These are phyloP conservation scores for Coemansia aciculifera DNA, from an alignment of 192 early-diverging fungal genomes.

Conservation along the genomic window DNA sequence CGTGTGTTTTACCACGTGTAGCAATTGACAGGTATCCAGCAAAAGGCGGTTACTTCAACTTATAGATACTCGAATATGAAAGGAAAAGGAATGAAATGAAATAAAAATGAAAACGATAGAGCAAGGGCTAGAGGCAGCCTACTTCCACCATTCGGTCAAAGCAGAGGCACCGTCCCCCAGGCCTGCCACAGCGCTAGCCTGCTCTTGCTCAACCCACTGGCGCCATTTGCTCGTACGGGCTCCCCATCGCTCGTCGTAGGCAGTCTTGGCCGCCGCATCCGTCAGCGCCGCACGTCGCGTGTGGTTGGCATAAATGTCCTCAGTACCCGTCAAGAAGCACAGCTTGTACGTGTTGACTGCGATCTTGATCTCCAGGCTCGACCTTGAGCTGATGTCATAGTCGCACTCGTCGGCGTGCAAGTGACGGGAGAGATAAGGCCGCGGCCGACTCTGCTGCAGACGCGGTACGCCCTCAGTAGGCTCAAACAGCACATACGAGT, in stretches of 20 bases:
- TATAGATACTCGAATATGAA: background rate
- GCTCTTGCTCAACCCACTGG: constrained; percentile 33
- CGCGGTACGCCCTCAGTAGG: constrained; percentile 75
- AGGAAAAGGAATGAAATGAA: background rate
- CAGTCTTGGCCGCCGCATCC: constrained; percentile 20
- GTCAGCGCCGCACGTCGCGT: constrained; percentile 34
- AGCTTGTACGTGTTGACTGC: constrained; percentile 97
- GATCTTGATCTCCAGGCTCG: constrained; percentile 94
- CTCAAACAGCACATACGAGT: constrained; percentile 88
- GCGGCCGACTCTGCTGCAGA: constrained; percentile 53
- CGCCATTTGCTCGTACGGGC: constrained; percentile 33
- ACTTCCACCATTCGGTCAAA: constrained; percentile 49
- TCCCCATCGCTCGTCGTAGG: constrained; percentile 32
- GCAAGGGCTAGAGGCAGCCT: background rate
- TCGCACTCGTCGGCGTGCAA: constrained; percentile 54
- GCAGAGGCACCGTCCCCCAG: background rate
- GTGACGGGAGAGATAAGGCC: constrained; percentile 71
- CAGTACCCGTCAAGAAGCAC: constrained; percentile 92
- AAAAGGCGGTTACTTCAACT: no score
- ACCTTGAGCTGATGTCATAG: constrained; percentile 65
- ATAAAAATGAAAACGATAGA: background rate
- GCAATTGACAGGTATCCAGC: background rate
- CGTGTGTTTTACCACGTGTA: background rate
- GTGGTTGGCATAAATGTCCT: constrained; percentile 79
- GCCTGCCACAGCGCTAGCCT: background rate